phyloP scores from a whole-genome alignment of 805 yeast genomes.

The Wickerhamomyces alni region DNA sequence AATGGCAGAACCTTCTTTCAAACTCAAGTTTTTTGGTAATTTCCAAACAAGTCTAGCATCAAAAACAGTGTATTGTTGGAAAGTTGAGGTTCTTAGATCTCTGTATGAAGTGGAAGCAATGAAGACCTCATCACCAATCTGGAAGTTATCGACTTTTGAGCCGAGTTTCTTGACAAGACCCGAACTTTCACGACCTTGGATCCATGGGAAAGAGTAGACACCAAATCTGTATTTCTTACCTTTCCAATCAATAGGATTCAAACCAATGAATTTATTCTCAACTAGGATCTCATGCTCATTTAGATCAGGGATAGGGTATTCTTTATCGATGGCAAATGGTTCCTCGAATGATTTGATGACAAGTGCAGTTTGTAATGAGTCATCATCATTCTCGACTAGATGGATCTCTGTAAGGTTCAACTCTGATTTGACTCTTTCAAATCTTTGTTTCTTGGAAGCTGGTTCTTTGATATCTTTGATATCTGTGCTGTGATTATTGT shows the following conservation, averaged over 20 bases:
- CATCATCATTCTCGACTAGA: slow-evolving; percentile 8
- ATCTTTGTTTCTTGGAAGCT: not conserved
- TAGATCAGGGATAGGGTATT: slow-evolving; percentile 19
- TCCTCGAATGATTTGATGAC: slow-evolving; percentile 23
- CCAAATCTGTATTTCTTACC: slow-evolving; percentile 40
- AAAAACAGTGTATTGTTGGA: slow-evolving; percentile 39
- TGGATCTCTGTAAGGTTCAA: slow-evolving; percentile 10
- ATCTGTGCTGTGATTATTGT: not conserved
- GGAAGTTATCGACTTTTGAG: slow-evolving; percentile 24
- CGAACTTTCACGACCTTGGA: slow-evolving; percentile 42
- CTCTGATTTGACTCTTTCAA: slow-evolving; percentile 5
- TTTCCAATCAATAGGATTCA: slow-evolving; percentile 47
- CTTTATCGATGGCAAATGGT: slow-evolving; percentile 15
- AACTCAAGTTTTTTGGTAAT: slow-evolving; percentile 28
- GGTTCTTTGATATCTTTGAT: slow-evolving; percentile 1
- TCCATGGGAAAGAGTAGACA: slow-evolving; percentile 43
- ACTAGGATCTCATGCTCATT: slow-evolving; percentile 25
- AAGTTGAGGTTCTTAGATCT: slow-evolving; percentile 40
- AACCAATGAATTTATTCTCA: slow-evolving; percentile 31
- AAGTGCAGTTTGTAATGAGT: slow-evolving; percentile 18
- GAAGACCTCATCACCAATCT: slow-evolving; percentile 33
- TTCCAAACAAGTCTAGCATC: slow-evolving; percentile 42
- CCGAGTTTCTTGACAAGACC: slow-evolving; percentile 35
- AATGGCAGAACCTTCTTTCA: slow-evolving; percentile 37
- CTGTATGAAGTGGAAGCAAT: slow-evolving; percentile 42